Evolutionary conservation across 1,284 basidiomycete species (phyloP).

Genomic region (Cerioporus squamosus): DNA sequence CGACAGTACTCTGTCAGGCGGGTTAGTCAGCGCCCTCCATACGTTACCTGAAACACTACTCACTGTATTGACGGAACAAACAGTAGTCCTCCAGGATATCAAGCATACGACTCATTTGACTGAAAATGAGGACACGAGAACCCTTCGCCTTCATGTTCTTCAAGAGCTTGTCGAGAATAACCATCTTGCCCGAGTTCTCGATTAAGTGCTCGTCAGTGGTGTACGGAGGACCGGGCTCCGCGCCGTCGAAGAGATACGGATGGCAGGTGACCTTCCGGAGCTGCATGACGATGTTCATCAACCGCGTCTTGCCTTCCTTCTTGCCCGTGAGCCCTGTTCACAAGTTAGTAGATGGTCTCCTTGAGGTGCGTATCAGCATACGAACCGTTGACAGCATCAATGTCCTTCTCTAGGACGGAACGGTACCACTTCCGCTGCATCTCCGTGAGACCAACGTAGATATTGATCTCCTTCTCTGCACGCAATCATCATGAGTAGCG

Average conservation of each 20-base stretch:
- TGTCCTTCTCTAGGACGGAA: conserved; percentile 96
- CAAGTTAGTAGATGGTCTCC: too few species aligned
- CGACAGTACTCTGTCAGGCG: conserved; percentile 84
- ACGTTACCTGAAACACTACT: conserved; percentile 32
- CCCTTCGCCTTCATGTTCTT: conserved; percentile 90
- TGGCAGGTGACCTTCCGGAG: conserved; percentile 86
- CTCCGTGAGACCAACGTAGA: conserved; percentile 96
- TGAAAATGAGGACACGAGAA: conserved; percentile 96
- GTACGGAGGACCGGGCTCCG: conserved; percentile 97
- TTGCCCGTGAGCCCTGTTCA: conserved; percentile 82
- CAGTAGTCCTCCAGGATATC: conserved; percentile 99
- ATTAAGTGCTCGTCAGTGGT: conserved; percentile 98
- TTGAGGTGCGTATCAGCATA: background rate
- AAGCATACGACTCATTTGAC: conserved; percentile 92
- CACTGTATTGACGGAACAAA: conserved; percentile 89
- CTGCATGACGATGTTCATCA: conserved; percentile 99
- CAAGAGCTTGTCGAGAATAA: conserved; percentile 95
- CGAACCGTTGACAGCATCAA: conserved; percentile 96
- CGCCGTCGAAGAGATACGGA: conserved; percentile 87
- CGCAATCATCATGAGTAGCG: conserved; percentile 1
- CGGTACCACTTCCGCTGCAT: conserved; percentile 99
- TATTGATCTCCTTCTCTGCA: conserved; percentile 97
- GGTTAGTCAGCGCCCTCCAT: background rate
- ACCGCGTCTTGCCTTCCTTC: conserved; percentile 97
- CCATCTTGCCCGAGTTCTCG: conserved; percentile 96